Evolutionary conservation across 2,329 filamentous ascomycete species (phyloP), one percentile per base, ranked within the genome.

Genomic region (Fusarium sp.): DNA sequence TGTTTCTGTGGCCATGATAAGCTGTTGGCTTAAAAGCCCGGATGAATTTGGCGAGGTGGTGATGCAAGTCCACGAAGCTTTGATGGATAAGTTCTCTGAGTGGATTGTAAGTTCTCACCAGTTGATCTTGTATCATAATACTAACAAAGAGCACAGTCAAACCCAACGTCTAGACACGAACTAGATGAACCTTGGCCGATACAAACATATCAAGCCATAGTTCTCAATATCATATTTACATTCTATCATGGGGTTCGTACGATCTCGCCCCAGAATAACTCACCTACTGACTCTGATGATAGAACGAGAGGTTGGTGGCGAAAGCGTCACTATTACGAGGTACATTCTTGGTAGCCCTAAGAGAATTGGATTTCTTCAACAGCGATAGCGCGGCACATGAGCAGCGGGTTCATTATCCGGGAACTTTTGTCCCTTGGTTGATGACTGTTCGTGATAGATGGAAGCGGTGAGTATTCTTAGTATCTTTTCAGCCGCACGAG

Each of bases 161-260:
- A 61, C n/a, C 66, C 66, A 5, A 63, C 64, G 11, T 53, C 55
- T 2, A 54, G 66, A 14, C 56, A 65, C 34, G 36, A 67, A 4
- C 33, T 51, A 13, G 69, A 75, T 14, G 54, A 64, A 47, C 57
- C 72, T 9, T 74, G 80, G 78, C 71, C 75, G 6, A 51, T 75
- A 44, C 70, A 76, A 21, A 69, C 77, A 1, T 82, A 78, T 42
- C 76, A 80, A 59, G 74, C 77, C 0, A 73, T 79, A 5, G 62
- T 82, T 6, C 55, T 83, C 4, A 80, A 80, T 28, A 77, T 82
- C 2, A 73, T 82, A 2, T 83, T 83, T 55, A 78, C 77, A 1
- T 75, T 83, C 11, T 77, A 80, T 22, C 74, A 73, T 2, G 79
- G 79, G 6, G 79, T 80, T 54, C 11, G 77, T 45, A 38, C 59